phyloP scores from a whole-genome alignment of 108 stramenopile species.

The Cyclotella kingstonii region DNA sequence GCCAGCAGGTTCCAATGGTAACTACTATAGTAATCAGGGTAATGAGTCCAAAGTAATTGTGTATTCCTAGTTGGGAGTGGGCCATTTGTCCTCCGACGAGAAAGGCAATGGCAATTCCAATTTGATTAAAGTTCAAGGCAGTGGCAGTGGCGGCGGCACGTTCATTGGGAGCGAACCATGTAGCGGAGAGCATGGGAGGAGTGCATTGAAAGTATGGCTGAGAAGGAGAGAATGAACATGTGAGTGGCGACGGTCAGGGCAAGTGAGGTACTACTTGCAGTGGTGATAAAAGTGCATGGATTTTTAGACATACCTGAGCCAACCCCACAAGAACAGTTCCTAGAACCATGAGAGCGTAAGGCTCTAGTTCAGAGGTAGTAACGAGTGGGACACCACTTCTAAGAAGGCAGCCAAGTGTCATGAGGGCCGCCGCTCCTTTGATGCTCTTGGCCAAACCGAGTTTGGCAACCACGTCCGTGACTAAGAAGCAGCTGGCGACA shows the following conservation, averaged over 20 bases:
- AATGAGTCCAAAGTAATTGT: slow-evolving; percentile 46
- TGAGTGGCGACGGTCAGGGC: too few species aligned
- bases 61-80: slow-evolving; percentile 38
- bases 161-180: slow-evolving; percentile 55
- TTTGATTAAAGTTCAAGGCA: slow-evolving; percentile 56
- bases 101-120: slow-evolving; percentile 58
- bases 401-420: slow-evolving; percentile 42
- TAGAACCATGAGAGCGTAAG: slow-evolving; percentile 40
- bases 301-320: too few species aligned
- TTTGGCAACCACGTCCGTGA: slow-evolving; percentile 43
- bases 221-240: too few species aligned
- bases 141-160: slow-evolving; percentile 54
- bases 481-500: slow-evolving; percentile 45
- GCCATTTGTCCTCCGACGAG: slow-evolving; percentile 52
- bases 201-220: slow-evolving; percentile 65
- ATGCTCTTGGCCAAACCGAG: slow-evolving; percentile 44
- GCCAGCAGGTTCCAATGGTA: slow-evolving; percentile 34
- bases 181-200: slow-evolving; percentile 48
- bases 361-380: slow-evolving; percentile 33
- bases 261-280: too few species aligned
- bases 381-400: slow-evolving; percentile 38
- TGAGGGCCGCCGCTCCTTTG: slow-evolving; percentile 41
- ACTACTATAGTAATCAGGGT: slow-evolving; percentile 26
- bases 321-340: slow-evolving; percentile 53
- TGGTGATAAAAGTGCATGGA: too few species aligned